Percentiles rank a stretch among this genome's conserved stretches.
Evolutionary conservation across 805 yeast genomes (phyloP).

Genomic region (Lipomyces orientalis): DNA sequence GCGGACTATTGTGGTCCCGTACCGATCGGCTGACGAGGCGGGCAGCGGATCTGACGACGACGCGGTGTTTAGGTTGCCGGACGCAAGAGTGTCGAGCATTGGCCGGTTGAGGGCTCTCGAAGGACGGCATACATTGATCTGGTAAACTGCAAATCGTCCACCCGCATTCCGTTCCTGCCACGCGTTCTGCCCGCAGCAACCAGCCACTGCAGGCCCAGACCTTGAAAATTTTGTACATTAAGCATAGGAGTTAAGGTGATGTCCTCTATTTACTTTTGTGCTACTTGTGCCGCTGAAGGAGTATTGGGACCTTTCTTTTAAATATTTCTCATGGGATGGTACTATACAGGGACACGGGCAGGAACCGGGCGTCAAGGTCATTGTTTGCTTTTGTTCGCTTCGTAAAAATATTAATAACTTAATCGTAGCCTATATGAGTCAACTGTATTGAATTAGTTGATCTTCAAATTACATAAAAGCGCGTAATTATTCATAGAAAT

Average conservation of each 20-base stretch:
- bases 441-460: background rate
- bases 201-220: background rate
- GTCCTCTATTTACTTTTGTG: background rate
- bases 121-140: slow-evolving; percentile 32
- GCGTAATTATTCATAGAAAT: background rate
- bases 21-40: slow-evolving; percentile 13
- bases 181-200: background rate
- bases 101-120: slow-evolving; percentile 25
- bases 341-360: background rate
- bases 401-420: background rate
- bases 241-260: background rate
- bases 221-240: background rate
- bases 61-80: slow-evolving; percentile 10
- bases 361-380: background rate
- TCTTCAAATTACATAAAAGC: background rate
- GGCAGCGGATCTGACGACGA: slow-evolving; percentile 15
- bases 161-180: background rate
- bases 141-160: slow-evolving; percentile 13
- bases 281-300: background rate
- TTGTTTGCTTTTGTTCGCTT: background rate
- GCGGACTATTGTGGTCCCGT: slow-evolving; percentile 56
- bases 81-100: slow-evolving; percentile 3
- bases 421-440: background rate
- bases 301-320: background rate
- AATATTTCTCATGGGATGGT: slow-evolving; percentile 1